Conservation (phyloP, 2,329 filamentous ascomycete genomes). For the Cordyceps militaris region DNA sequence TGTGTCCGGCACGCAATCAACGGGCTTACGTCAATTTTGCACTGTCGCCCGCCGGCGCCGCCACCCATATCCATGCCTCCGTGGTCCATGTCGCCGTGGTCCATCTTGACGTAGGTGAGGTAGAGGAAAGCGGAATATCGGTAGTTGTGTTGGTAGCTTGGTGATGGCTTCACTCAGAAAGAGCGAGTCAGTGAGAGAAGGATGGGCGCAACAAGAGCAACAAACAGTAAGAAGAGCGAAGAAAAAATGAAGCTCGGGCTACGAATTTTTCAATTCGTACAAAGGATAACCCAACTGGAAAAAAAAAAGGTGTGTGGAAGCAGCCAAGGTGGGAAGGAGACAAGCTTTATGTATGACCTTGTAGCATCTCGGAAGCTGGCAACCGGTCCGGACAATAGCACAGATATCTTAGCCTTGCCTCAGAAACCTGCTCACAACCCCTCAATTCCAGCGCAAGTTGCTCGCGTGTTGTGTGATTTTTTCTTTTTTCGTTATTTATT, state of each 20-base stretch:
- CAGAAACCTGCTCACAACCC: constrained; percentile 5
- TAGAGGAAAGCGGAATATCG: neutral
- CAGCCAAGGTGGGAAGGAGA: neutral
- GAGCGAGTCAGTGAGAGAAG: neutral
- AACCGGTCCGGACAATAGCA: neutral
- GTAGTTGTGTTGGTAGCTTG: neutral
- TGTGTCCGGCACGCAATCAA: neutral
- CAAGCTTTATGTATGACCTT: neutral
- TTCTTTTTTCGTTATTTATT: neutral
- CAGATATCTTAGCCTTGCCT: neutral
- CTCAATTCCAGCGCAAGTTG: neutral
- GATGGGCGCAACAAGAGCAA: too few species aligned
- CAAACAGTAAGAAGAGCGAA: neutral
- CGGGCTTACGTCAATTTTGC: constrained; percentile 34
- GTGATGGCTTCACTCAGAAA: neutral
- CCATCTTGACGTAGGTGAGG: neutral
- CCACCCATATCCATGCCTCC: constrained; percentile 17
- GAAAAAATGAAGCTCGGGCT: neutral
- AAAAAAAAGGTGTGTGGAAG: neutral
- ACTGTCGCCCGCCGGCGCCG: constrained; percentile 20
- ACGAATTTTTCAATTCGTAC: neutral
- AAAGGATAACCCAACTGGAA: neutral
- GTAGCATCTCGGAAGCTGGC: neutral
- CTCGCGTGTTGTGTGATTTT: neutral
- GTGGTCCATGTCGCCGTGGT: constrained; percentile 16